Evolutionary conservation across 352 stramenopile genomes (phyloP).

Genomic region (Vaucheria bursata): DNA sequence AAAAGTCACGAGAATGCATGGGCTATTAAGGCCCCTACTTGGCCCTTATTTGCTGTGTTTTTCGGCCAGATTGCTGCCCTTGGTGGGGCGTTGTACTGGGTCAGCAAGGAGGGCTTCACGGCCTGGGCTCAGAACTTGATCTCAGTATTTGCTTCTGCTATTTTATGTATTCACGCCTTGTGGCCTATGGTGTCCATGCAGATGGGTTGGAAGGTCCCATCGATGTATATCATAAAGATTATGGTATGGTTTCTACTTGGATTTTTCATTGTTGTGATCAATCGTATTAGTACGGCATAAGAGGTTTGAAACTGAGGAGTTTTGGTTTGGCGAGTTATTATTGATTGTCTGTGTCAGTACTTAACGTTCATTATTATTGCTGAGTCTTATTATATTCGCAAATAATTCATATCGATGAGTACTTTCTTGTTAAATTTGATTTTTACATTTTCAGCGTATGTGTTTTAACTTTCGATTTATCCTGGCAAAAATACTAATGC

Average conservation of each 20-base stretch:
- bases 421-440: too few species aligned
- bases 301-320: too few species aligned
- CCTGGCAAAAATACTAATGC: too few species aligned
- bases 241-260: slow-evolving; percentile 2
- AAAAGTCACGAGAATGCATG: slow-evolving; percentile 32
- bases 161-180: slow-evolving; percentile 36
- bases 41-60: slow-evolving; percentile 35
- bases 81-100: slow-evolving; percentile 2
- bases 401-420: too few species aligned
- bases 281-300: background rate
- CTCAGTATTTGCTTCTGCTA: slow-evolving; percentile 23
- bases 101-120: background rate
- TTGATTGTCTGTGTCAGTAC: too few species aligned
- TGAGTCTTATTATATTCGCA: too few species aligned
- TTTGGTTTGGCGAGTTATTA: too few species aligned
- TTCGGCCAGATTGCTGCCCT: slow-evolving; percentile 22
- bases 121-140: slow-evolving; percentile 35
- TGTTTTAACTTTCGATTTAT: too few species aligned
- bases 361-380: too few species aligned
- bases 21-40: slow-evolving; percentile 33
- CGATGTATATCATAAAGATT: slow-evolving; percentile 46
- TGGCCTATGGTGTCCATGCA: slow-evolving; percentile 47
- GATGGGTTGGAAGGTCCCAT: slow-evolving; percentile 32
- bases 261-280: background rate
- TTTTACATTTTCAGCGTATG: too few species aligned